These are phyloP conservation scores for Umbelopsis sp. DNA, from an alignment of 192 early-diverging fungal species.

Conservation along the genomic window DNA sequence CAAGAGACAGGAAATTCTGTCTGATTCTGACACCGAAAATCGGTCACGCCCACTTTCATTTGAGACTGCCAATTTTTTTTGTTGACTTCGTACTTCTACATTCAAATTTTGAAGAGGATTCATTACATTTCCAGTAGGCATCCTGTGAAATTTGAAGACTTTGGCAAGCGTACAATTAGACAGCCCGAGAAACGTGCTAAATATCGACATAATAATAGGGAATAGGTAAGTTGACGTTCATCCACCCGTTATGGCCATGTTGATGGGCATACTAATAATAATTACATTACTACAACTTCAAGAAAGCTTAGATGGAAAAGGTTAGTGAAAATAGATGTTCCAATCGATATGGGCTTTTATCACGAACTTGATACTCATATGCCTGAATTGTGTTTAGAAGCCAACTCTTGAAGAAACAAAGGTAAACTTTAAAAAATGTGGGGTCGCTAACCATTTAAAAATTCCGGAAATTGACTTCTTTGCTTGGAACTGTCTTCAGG, in stretches of 20 bases:
- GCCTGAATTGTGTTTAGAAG: neutral
- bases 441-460: neutral
- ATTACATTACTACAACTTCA: too few relatives aligned
- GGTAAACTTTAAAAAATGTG: neutral
- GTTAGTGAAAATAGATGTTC: neutral
- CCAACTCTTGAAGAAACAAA: neutral
- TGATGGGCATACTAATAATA: neutral
- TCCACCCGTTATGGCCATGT: neutral
- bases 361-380: neutral
- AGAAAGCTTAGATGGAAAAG: neutral
- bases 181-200: slow-evolving; percentile 2
- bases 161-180: neutral
- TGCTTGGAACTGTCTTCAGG: neutral
- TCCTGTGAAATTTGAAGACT: neutral
- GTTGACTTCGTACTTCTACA: neutral
- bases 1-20: too few relatives aligned
- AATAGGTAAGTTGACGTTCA: neutral
- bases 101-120: neutral
- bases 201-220: neutral
- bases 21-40: too few relatives aligned
- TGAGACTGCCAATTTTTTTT: slow-evolving; percentile 17
- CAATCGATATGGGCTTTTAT: neutral
- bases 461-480: neutral
- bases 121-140: neutral
- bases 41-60: neutral